phyloP scores from a whole-genome alignment of 78 protist genomes.

The Protostelium mycophagum region DNA sequence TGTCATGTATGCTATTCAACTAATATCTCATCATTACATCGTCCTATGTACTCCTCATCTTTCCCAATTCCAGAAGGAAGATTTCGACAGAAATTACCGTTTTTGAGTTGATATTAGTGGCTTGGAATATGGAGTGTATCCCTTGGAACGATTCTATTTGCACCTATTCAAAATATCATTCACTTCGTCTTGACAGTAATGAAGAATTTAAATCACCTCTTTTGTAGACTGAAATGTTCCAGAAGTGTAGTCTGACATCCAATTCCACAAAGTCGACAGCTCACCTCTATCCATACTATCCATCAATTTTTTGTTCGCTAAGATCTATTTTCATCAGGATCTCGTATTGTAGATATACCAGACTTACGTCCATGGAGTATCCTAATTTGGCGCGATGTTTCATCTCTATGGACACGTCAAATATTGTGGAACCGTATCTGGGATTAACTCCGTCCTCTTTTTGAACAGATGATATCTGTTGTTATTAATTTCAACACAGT shows the following conservation, averaged over 20 bases:
- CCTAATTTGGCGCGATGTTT: constrained; percentile 46
- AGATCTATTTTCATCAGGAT: not conserved
- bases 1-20: not conserved
- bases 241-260: not conserved
- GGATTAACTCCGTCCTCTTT: not conserved
- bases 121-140: not conserved
- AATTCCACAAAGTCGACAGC: not conserved
- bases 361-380: constrained; percentile 12
- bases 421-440: not conserved
- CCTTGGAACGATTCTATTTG: not conserved
- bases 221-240: not conserved
- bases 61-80: too few relatives aligned
- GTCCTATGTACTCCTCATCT: not conserved
- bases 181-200: too few relatives aligned
- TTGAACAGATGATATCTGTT: too few relatives aligned
- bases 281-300: not conserved
- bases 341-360: not conserved
- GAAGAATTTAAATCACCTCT: not conserved
- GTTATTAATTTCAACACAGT: too few relatives aligned
- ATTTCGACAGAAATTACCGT: too few relatives aligned
- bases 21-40: not conserved
- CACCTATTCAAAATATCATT: not conserved
- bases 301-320: not conserved
- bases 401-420: constrained; percentile 42
- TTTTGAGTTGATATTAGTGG: not conserved